Evolutionary conservation across 2,329 filamentous ascomycete species (phyloP), one percentile per base, ranked within the genome.

Genomic region (Colletotrichum sp.): DNA sequence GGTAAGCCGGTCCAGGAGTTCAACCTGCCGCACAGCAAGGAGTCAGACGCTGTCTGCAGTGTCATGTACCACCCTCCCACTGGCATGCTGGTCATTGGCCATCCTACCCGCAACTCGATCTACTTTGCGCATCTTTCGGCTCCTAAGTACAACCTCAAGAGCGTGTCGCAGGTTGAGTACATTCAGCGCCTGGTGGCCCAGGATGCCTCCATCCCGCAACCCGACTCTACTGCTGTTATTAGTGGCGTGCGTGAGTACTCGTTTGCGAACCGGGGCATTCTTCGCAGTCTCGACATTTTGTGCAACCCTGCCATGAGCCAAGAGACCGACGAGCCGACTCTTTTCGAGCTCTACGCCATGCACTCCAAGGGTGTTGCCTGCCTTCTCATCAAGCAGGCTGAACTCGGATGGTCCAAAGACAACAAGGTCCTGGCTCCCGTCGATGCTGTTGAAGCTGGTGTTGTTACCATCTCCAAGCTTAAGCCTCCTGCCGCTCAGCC

Each of bases 321-420:
- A 76, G 90, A 91, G 52, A 88, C 88, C 28, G 93, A 94, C 26
- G 94, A 97, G 78, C 92, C 92, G 18, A 92, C 93, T 0, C 87
- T 98, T 16, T 99, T 99, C 81, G 97, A 99, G 87, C 90, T 99
- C 12, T 99, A 99, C 83, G 94, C 95, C 36, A 98, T 98, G 94
- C 96, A 99, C 85, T 98, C 97, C 13, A 98, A 96, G 86, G 97
- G 97, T 77, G 96, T 99, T n/a, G 96, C 96, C 21, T 96, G 95
- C 80, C 84, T 99, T 69, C 93, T 93, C 78, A 92, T 99, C 83
- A 96, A 94, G 84, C 95, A 96, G 83, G 92, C 93, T 68, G 96
- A 99, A 85, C 89, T 99, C 65, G 97, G 98, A 34, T 99, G 96
- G 96, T 94, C 93, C 80, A 92, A 92, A 80, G 95, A 98, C 77